Conservation (phyloP, 495 filamentous ascomycete genomes). For the Xylaria longipes region DNA sequence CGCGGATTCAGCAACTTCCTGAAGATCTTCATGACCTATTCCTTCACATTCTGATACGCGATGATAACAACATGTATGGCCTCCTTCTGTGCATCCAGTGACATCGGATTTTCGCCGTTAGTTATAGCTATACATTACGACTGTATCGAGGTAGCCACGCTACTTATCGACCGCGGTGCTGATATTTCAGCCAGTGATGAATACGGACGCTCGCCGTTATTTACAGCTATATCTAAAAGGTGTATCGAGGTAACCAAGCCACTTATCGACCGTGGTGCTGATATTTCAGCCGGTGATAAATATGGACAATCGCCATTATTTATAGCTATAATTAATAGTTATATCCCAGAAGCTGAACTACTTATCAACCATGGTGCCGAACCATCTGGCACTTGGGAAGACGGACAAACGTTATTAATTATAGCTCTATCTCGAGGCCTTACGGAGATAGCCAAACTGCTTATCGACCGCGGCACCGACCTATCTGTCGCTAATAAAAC, state of each 20-base stretch:
- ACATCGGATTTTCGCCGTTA: too few relatives aligned
- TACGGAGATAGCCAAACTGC: neutral
- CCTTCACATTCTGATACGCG: neutral
- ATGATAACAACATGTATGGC: neutral
- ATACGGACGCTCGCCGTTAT: neutral
- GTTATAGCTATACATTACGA: too few relatives aligned
- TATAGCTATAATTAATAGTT: neutral
- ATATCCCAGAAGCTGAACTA: too few relatives aligned
- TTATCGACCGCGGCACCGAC: neutral
- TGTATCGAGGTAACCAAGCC: neutral
- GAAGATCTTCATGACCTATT: neutral
- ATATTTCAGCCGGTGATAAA: neutral
- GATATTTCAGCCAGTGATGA: neutral
- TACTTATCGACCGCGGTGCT: neutral
- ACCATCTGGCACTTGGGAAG: neutral
- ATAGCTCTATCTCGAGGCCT: neutral
- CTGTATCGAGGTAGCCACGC: too few relatives aligned
- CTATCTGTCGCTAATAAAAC: neutral
- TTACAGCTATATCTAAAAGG: neutral
- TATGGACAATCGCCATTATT: neutral
- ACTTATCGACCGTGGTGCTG: neutral
- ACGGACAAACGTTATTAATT: neutral
- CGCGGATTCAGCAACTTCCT: neutral
- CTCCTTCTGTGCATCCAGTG: neutral
- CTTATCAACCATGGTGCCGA: neutral